A percentile compares a stretch with the other conserved stretches of the same genome.
phyloP scores from a whole-genome alignment of 2,329 filamentous ascomycete genomes.

The Penicillium sp. region DNA sequence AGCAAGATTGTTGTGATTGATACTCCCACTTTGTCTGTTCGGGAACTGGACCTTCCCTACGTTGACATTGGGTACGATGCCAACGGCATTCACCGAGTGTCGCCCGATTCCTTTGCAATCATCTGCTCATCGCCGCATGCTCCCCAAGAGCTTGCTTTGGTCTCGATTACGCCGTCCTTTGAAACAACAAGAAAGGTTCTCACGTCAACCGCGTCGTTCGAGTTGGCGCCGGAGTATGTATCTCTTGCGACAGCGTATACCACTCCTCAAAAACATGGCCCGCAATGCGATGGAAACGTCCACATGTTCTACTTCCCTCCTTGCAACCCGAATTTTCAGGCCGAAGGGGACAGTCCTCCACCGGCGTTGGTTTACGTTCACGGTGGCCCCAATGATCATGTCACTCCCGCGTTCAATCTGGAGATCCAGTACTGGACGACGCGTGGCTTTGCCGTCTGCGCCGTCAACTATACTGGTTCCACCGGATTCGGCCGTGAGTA shows the following conservation, averaged over 20 bases:
- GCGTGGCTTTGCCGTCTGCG: conserved; percentile 52
- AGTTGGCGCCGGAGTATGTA: conserved; percentile 18
- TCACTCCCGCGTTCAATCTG: conserved; percentile 46
- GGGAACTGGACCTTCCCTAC: conserved; percentile 20
- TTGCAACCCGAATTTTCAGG: conserved; percentile 46
- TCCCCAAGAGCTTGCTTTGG: conserved; percentile 20
- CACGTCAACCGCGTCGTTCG: conserved; percentile 18
- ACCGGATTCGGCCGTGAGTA: conserved; percentile 53
- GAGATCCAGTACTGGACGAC: conserved; percentile 54
- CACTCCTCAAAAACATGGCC: conserved; percentile 34
- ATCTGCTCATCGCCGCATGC: conserved; percentile 21
- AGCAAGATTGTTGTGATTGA: conserved; percentile 21
- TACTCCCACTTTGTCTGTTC: conserved; percentile 9
- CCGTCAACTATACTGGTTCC: conserved; percentile 55
- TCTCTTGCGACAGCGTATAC: conserved; percentile 37
- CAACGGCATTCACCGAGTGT: conserved; percentile 18
- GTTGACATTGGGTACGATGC: conserved; percentile 13
- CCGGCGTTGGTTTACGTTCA: conserved; percentile 53
- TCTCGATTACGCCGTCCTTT: conserved; percentile 11
- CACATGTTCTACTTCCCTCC: conserved; percentile 53
- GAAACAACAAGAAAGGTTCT: conserved; percentile 11
- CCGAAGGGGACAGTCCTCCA: conserved; percentile 41
- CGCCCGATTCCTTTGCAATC: conserved; percentile 18
- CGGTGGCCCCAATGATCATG: conserved; percentile 52
- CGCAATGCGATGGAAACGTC: conserved; percentile 26